Evolutionary conservation across 106 monocot genomes (phyloP), one percentile per base, ranked within the genome.

Genomic region (Alisma plantagoaquatica): DNA sequence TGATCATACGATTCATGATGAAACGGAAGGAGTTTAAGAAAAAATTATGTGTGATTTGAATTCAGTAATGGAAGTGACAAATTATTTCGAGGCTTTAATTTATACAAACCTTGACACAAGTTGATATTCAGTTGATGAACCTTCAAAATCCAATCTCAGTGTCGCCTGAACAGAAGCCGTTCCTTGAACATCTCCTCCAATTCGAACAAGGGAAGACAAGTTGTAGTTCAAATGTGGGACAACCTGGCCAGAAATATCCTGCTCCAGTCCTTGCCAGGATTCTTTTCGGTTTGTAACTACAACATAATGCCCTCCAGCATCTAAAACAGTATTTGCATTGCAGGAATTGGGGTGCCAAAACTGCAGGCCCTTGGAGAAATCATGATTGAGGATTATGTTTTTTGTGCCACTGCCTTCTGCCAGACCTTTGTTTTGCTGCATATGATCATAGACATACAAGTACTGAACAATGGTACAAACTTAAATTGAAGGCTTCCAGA

Each of bases 241-340:
- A 25, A 76, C 46, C 21, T 60, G 64, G 2, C 20, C 31, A n/a
- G 71, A 70, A 20, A 71, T 66, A 26, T 77, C 71, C 20, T 66
- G 76, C 33, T 71, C 71, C 56, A 70, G 54, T 10, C 76, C 76
- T 65, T 77, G 76, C 76, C 76, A 77, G 23, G 15, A n/a, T 60
- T 66, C 43, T 29, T 49, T 71, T 1, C 76, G 65, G 45, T 71
- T 66, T 44, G 70, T 77, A n/a, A 70, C 33, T 41, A 66, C 66
- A 47, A 64, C 66, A 61, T 71, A 77, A 45, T 29, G 54, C 7
- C 5, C 27, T 33, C 76, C 65, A n/a, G 51, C 64, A 28, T 44
- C 52, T 23, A 54, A 44, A 5, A 65, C 54, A 15, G 61, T 70
- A 68, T 65, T 65, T 3, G 59, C 69, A 41, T 76, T 48, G 50